Conservation (phyloP, 2,329 filamentous ascomycete genomes). For the Spiromastix sp. region DNA sequence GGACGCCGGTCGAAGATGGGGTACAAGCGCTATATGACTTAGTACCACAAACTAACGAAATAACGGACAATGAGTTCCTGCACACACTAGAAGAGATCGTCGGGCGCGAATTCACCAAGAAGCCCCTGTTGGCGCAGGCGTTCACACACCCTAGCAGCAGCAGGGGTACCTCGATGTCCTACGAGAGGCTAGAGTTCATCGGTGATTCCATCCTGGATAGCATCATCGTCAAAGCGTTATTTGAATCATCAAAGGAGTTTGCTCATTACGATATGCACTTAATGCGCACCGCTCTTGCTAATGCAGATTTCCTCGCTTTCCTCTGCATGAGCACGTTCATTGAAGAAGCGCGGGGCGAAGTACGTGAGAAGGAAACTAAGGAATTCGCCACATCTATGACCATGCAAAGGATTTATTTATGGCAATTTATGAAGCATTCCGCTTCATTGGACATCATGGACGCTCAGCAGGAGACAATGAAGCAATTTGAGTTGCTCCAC, state of each 20-base stretch:
- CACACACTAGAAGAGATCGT: conserved; percentile 52
- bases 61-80: conserved; percentile 30
- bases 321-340: conserved; percentile 49
- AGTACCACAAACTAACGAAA: conserved; percentile 24
- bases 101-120: conserved; percentile 61
- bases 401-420: conserved; percentile 42
- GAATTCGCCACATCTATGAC: conserved; percentile 18
- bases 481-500: conserved; percentile 41
- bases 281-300: conserved; percentile 65
- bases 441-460: conserved; percentile 36
- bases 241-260: conserved; percentile 35
- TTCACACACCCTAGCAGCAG: conserved; percentile 63
- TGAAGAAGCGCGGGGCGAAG: conserved; percentile 13
- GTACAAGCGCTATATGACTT: conserved; percentile 36
- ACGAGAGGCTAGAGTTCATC: conserved; percentile 76
- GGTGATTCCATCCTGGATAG: conserved; percentile 79
- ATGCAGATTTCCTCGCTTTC: conserved; percentile 70
- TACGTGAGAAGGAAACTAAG: conserved; percentile 12
- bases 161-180: conserved; percentile 42
- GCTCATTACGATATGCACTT: conserved; percentile 59
- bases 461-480: conserved; percentile 35
- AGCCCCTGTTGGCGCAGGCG: conserved; percentile 62
- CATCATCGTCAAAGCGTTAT: conserved; percentile 57
- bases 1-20: conserved; percentile 38
- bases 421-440: conserved; percentile 58